These are phyloP conservation scores for Penicillium rolfsii DNA, from an alignment of 2,329 filamentous ascomycete genomes.

Conservation along the genomic window DNA sequence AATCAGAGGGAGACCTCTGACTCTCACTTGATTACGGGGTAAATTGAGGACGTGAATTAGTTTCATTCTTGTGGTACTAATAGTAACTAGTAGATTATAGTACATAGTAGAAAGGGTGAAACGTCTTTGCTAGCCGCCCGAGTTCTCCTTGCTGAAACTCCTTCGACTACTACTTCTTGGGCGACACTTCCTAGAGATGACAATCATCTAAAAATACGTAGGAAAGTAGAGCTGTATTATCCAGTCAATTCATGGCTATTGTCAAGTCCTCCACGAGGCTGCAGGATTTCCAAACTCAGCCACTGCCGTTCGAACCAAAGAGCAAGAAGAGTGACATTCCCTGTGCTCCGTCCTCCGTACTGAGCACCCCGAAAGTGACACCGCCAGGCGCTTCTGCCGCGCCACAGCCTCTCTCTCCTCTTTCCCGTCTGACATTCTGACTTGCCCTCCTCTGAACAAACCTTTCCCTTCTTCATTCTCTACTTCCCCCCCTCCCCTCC, in stretches of 20 bases:
- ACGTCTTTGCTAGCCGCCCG: neutral
- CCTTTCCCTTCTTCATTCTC: constrained; percentile 21
- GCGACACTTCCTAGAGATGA: neutral
- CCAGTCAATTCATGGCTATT: neutral
- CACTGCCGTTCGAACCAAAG: neutral
- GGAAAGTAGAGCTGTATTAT: neutral
- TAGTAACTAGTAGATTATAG: no score
- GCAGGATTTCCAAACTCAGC: neutral
- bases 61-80: neutral
- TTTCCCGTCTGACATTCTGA: constrained; percentile 31
- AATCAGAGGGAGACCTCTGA: neutral
- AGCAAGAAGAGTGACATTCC: constrained; percentile 6
- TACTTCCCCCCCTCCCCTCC: constrained; percentile 13
- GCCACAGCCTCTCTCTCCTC: constrained; percentile 16
- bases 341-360: neutral
- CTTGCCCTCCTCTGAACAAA: constrained; percentile 16
- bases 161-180: neutral
- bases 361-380: constrained; percentile 3
- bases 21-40: neutral
- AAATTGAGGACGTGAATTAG: neutral
- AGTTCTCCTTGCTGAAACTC: neutral
- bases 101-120: neutral
- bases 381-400: constrained; percentile 27
- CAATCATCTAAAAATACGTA: neutral
- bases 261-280: neutral